phyloP scores from a whole-genome alignment of 495 filamentous ascomycete genomes.

The Hyaloscypha variabilis region DNA sequence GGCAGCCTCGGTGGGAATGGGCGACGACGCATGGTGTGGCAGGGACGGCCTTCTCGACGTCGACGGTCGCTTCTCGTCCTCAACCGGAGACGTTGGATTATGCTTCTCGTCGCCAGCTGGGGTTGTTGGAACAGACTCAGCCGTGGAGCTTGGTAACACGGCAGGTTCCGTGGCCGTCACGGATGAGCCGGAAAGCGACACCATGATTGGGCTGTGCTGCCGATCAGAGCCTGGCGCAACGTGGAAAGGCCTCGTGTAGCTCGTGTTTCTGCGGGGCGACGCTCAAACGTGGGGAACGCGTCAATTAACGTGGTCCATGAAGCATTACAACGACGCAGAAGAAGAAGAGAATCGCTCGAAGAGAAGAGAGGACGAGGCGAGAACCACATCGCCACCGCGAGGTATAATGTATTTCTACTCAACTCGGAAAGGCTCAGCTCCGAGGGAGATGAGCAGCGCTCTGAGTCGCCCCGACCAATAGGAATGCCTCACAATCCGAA shows the following conservation, averaged over 20 bases:
- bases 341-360: neutral
- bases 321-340: neutral
- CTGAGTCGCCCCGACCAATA: neutral
- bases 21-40: slow-evolving; percentile 15
- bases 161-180: slow-evolving; percentile 19
- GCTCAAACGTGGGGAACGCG: neutral
- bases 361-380: neutral
- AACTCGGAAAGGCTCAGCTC: neutral
- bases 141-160: slow-evolving; percentile 14
- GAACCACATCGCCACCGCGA: neutral
- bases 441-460: neutral
- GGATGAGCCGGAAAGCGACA: slow-evolving; percentile 2
- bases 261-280: neutral
- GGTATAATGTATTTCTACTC: neutral
- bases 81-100: slow-evolving; percentile 22
- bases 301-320: neutral
- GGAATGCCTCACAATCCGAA: neutral
- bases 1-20: slow-evolving; percentile 13
- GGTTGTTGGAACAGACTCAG: slow-evolving; percentile 10
- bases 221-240: neutral
- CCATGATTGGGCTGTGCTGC: neutral
- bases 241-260: neutral
- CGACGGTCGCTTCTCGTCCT: slow-evolving; percentile 24
- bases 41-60: slow-evolving; percentile 13
- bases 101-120: slow-evolving; percentile 17